Evolutionary conservation across 345 rosid genomes (phyloP), one percentile per base, ranked within the genome.

Genomic region (Abelmoschus esculentus): DNA sequence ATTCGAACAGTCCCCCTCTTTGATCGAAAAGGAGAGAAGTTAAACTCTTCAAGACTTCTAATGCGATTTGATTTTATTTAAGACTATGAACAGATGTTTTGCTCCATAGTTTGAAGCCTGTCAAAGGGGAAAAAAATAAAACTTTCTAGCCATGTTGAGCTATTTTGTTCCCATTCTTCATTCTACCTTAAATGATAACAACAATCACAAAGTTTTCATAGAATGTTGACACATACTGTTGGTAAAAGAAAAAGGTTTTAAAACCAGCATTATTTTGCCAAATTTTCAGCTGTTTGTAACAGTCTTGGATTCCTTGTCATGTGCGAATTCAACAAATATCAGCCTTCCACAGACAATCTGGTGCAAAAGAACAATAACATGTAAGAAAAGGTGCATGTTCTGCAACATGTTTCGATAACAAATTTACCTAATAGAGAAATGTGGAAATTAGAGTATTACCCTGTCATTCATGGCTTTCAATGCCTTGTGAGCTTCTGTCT

Each of bases 1-100:
- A 78, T 93, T 68, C 87, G 97, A 7, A 84, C 95, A 10, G 81
- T 93, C 62, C 90, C 95, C 5, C 86, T 93, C 8, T 71, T 74
- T 38, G 72, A 87, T 63, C 73, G 69, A n/a, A 86, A 80, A 69
- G 96, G 96, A 26, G 78, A 67, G 14, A 85, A 79, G 56, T 85
- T 82, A 74, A 78, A 73, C 63, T 79, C 75, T 6, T 86, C 83
- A 26, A 87, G 82, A 81, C 97, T 93, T 74, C 95, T 93, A 1
- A 74, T 93, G 86, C 85, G 80, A 52, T 83, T 91, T 62, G 85
- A 86, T 46, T 82, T 86, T 52, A 82, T 79, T 53, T 76, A 7
- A 70, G 50, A 66, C 12, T 22, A 11, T 17, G 29, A 38, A 10
- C 11, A 32, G 11, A 61, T 6, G 42, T 6, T 38, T 38, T 38